These are phyloP conservation scores for Phlebiopsis gigantea DNA, from an alignment of 768 basidiomycete genomes.

Conservation along the genomic window DNA sequence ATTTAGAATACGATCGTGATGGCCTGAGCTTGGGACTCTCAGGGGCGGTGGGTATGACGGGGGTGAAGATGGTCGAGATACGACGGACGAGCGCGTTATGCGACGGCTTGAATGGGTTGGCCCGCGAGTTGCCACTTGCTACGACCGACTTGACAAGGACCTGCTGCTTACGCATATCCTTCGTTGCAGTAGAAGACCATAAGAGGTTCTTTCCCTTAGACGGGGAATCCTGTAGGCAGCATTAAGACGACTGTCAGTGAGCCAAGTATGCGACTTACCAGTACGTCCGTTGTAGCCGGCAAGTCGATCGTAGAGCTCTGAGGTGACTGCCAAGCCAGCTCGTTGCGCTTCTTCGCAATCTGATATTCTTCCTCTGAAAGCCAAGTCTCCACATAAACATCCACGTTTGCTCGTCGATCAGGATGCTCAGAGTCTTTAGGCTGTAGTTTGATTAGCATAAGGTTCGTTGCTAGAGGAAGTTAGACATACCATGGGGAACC, in stretches of 20 bases:
- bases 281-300: conserved; percentile 33
- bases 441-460: conserved; percentile 30
- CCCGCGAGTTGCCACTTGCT: background rate
- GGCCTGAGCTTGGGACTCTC: conserved; percentile 51
- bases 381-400: conserved; percentile 78
- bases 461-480: background rate
- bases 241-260: background rate
- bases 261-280: conserved; percentile 15
- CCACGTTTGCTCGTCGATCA: conserved; percentile 60
- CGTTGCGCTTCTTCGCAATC: conserved; percentile 52
- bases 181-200: conserved; percentile 51
- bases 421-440: conserved; percentile 76
- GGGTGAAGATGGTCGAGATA: conserved; percentile 26
- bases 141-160: background rate
- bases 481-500: conserved; percentile 66
- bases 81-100: conserved; percentile 33
- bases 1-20: conserved; percentile 59
- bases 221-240: conserved; percentile 26
- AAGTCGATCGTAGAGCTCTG: conserved; percentile 34
- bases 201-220: conserved; percentile 61
- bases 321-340: conserved; percentile 62
- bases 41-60: conserved; percentile 21
- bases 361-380: conserved; percentile 69
- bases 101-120: conserved; percentile 42
- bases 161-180: conserved; percentile 16